Conservation (phyloP, 164 flowering plant species). For the Taxillus chinensis region DNA sequence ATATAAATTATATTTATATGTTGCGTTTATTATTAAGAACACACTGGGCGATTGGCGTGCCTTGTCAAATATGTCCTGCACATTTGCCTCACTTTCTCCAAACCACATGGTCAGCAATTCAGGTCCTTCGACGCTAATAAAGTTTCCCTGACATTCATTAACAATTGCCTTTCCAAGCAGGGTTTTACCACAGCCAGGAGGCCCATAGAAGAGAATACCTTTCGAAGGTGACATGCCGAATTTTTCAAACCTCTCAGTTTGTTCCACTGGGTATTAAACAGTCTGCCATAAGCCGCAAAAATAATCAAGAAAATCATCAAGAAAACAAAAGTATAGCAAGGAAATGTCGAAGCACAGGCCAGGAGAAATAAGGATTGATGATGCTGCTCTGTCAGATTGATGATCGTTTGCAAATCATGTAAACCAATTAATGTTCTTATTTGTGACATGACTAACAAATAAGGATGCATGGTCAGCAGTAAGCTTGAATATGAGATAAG, state of each 20-base stretch:
- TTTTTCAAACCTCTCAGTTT: conserved; percentile 69
- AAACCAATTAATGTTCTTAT: too few species aligned
- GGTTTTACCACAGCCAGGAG: conserved; percentile 74
- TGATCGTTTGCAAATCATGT: too few species aligned
- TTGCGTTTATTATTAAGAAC: conserved; percentile 67
- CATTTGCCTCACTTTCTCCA: conserved; percentile 78
- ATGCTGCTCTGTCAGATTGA: too few species aligned
- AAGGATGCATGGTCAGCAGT: too few species aligned
- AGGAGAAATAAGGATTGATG: too few species aligned
- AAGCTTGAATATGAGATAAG: too few species aligned
- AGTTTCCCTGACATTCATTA: conserved; percentile 67
- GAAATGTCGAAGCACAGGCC: too few species aligned
- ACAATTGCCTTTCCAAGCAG: conserved; percentile 68
- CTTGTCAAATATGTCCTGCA: conserved; percentile 65
- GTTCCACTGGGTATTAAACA: conserved; percentile 75
- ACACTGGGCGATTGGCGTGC: conserved; percentile 68
- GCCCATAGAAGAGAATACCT: conserved; percentile 66
- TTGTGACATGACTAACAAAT: too few species aligned
- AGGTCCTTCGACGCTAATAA: conserved; percentile 67
- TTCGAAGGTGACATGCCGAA: conserved; percentile 79
- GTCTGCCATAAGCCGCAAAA: conserved; percentile 35
- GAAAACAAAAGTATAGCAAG: background rate
- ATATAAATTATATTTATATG: conserved; percentile 29
- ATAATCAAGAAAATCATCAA: too few species aligned
- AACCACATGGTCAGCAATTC: conserved; percentile 72